phyloP scores from a whole-genome alignment of 164 flowering plant species.

The Echeveria elegans region DNA sequence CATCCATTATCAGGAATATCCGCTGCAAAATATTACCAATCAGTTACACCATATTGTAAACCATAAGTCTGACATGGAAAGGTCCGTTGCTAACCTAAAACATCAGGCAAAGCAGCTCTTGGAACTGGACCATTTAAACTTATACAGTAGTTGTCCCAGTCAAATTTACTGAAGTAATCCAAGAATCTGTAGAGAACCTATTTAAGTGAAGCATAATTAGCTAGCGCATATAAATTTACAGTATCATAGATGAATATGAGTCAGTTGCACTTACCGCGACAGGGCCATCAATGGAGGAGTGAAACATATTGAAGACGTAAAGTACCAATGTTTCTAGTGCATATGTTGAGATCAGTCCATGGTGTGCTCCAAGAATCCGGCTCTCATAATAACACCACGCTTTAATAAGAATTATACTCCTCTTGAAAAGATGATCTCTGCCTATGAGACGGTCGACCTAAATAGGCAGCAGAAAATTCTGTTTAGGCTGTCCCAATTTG shows the following conservation, averaged over 20 bases:
- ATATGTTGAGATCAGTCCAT: constrained; percentile 56
- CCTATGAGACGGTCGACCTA: constrained; percentile 42
- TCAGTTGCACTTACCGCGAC: constrained; percentile 26
- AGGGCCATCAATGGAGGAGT: constrained; percentile 42
- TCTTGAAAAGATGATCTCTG: constrained; percentile 49
- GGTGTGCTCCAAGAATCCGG: constrained; percentile 54
- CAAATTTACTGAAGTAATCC: constrained; percentile 46
- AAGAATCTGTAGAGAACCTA: constrained; percentile 41
- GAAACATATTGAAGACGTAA: constrained; percentile 35
- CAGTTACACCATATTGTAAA: background rate
- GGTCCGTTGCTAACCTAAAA: constrained; percentile 25
- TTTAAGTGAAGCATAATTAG: background rate
- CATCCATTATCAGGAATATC: constrained; percentile 24
- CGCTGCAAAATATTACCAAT: constrained; percentile 15
- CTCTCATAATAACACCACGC: constrained; percentile 67
- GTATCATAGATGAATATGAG: background rate
- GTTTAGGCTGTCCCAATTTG: background rate
- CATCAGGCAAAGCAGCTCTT: constrained; percentile 27
- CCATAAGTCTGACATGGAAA: background rate
- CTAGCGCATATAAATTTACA: background rate
- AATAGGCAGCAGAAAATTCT: background rate
- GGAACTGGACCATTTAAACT: constrained; percentile 41
- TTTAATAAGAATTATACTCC: constrained; percentile 43
- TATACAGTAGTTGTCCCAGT: constrained; percentile 50
- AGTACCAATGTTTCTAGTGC: constrained; percentile 49